phyloP scores from a whole-genome alignment of 768 basidiomycete genomes.

The Lanmaoa rubissima region DNA sequence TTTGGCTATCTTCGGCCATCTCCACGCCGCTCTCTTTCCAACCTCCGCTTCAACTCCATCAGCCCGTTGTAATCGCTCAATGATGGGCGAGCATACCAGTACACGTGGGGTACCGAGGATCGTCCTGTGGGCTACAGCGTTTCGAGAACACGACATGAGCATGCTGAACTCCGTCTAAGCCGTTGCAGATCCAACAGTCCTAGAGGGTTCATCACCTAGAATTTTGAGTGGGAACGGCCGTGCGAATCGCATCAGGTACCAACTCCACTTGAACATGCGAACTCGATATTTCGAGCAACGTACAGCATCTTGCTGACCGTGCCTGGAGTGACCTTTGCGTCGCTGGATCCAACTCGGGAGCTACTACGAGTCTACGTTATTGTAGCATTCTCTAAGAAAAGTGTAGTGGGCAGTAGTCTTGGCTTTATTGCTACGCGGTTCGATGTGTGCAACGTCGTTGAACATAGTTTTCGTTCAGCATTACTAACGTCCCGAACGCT shows the following conservation, averaged over 20 bases:
- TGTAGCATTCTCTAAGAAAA: too few relatives aligned
- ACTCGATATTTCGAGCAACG: neutral
- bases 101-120: neutral
- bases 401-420: too few relatives aligned
- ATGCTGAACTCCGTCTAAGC: neutral
- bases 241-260: neutral
- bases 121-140: neutral
- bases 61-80: constrained; percentile 2
- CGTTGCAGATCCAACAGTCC: neutral
- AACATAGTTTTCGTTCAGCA: neutral
- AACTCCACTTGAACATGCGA: neutral
- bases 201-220: too few relatives aligned
- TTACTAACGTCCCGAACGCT: neutral
- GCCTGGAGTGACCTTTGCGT: too few relatives aligned
- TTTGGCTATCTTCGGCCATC: too few relatives aligned
- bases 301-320: neutral
- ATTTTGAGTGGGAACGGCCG: neutral
- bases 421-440: neutral
- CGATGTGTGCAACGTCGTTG: neutral
- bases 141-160: neutral
- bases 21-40: constrained; percentile 2
- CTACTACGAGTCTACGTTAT: too few relatives aligned
- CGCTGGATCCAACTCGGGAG: too few relatives aligned
- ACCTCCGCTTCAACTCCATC: neutral
- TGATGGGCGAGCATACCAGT: neutral